A percentile compares a stretch with the other conserved stretches of the same genome.
Evolutionary conservation across 805 yeast genomes (phyloP).

Genomic region (Metschnikowia sp.): DNA sequence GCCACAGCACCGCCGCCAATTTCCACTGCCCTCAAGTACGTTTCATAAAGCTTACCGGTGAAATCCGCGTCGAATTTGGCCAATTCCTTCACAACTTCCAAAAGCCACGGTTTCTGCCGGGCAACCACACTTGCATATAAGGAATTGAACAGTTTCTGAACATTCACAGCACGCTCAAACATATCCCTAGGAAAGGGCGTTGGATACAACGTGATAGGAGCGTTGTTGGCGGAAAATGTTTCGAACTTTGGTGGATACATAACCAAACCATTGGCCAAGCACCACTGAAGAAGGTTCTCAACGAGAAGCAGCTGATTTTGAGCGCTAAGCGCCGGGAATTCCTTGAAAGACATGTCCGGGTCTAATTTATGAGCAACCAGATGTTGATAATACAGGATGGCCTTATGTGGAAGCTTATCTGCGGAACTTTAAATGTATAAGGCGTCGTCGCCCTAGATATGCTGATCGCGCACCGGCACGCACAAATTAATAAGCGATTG

Average conservation of each 20-base stretch:
- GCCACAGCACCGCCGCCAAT: conserved; percentile 41
- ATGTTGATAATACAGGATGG: too few relatives aligned
- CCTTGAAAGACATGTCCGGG: conserved; percentile 17
- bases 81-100: conserved; percentile 49
- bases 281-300: conserved; percentile 65
- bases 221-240: conserved; percentile 48
- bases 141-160: conserved; percentile 68
- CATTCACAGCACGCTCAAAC: conserved; percentile 61
- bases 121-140: conserved; percentile 68
- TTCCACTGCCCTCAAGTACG: conserved; percentile 48
- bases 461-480: neutral
- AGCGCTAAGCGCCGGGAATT: conserved; percentile 32
- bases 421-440: too few relatives aligned
- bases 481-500: conserved; percentile 3
- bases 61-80: conserved; percentile 66
- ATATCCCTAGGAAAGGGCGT: conserved; percentile 75
- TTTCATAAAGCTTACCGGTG: conserved; percentile 72
- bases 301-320: conserved; percentile 31
- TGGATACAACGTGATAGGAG: conserved; percentile 90
- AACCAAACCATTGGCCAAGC: conserved; percentile 74
- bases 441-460: neutral
- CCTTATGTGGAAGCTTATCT: too few relatives aligned
- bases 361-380: too few relatives aligned
- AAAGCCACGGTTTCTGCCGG: conserved; percentile 58
- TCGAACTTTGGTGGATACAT: conserved; percentile 67